These are phyloP conservation scores for Puccinia hordei DNA, from an alignment of 1,284 basidiomycete genomes.

Conservation along the genomic window DNA sequence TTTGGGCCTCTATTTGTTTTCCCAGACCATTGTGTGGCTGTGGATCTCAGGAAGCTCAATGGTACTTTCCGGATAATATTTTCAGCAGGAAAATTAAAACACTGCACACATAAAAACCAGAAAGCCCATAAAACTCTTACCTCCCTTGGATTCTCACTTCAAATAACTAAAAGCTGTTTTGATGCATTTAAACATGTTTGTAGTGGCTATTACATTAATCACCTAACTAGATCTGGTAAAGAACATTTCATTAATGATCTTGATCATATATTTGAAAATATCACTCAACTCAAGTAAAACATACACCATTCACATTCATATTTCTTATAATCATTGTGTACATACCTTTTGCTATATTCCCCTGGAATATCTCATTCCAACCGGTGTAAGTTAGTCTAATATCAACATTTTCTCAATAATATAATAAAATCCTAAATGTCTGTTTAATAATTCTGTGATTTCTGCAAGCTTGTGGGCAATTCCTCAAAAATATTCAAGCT, in stretches of 20 bases:
- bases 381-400: constrained; percentile 19
- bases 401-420: too few species aligned
- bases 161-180: not conserved
- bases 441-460: not conserved
- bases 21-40: not conserved
- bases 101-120: not conserved
- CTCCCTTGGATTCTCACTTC: not conserved
- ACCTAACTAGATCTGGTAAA: not conserved
- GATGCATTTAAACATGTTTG: not conserved
- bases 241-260: not conserved
- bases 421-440: too few species aligned
- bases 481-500: not conserved
- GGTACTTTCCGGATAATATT: not conserved
- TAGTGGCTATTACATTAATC: not conserved
- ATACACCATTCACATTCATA: too few species aligned
- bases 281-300: too few species aligned
- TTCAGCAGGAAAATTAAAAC: not conserved
- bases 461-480: constrained; percentile 3
- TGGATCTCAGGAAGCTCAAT: not conserved
- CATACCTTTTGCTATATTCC: too few species aligned
- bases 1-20: not conserved
- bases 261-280: not conserved
- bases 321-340: too few species aligned
- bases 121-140: not conserved
- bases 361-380: constrained; percentile 35